phyloP scores from a whole-genome alignment of 2,329 filamentous ascomycete species.

The Curvularia hawaiiensis region DNA sequence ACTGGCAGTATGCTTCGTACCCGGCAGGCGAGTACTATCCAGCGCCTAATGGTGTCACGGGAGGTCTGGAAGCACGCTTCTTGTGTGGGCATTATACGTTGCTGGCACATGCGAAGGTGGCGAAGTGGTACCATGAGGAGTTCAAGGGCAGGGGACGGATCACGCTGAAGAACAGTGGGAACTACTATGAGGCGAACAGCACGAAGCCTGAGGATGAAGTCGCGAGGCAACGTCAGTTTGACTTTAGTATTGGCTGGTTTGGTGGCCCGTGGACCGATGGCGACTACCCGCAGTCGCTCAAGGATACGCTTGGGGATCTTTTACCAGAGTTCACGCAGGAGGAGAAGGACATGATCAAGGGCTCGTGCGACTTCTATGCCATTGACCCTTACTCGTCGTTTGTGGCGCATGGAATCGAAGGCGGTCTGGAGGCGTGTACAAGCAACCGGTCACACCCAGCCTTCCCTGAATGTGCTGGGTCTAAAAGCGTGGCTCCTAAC shows the following conservation, averaged over 20 bases:
- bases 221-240: constrained; percentile 48
- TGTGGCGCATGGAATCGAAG: constrained; percentile 37
- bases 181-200: constrained; percentile 49
- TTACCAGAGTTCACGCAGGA: constrained; percentile 46
- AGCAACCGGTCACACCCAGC: constrained; percentile 47
- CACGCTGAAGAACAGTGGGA: constrained; percentile 52
- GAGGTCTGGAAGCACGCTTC: constrained; percentile 49
- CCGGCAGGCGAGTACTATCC: constrained; percentile 54
- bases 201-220: constrained; percentile 44
- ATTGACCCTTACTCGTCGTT: constrained; percentile 47
- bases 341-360: constrained; percentile 51
- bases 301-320: constrained; percentile 48
- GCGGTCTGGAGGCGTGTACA: constrained; percentile 48
- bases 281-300: constrained; percentile 49
- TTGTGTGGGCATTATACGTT: constrained; percentile 53
- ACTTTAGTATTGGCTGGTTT: constrained; percentile 54
- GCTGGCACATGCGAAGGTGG: constrained; percentile 51
- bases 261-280: constrained; percentile 54
- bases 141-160: constrained; percentile 51
- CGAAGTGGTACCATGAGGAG: constrained; percentile 54
- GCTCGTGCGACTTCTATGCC: constrained; percentile 52
- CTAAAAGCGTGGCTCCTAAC: constrained; percentile 40
- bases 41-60: constrained; percentile 50
- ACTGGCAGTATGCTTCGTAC: constrained; percentile 55
- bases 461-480: constrained; percentile 51